Percentiles rank a stretch among this genome's conserved stretches.
Evolutionary conservation across 345 rosid genomes (phyloP).

Genomic region (Trapa bicornis): DNA sequence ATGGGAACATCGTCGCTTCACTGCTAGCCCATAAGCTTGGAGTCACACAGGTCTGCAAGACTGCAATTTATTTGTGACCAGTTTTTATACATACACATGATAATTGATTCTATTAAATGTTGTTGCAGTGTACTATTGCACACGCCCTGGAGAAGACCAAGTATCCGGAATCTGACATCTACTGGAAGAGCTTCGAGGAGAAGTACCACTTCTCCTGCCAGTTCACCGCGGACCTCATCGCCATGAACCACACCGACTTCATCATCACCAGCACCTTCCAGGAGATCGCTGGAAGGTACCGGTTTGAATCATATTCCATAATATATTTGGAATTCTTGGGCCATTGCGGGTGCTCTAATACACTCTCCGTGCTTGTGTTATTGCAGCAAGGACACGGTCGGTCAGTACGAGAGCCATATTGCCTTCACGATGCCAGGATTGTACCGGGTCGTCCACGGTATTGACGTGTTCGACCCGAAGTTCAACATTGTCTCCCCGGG

Average conservation of each 20-base stretch:
- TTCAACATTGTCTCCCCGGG: slow-evolving; percentile 90
- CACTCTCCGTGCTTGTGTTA: background rate
- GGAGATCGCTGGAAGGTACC: slow-evolving; percentile 94
- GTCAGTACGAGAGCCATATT: slow-evolving; percentile 82
- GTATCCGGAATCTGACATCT: slow-evolving; percentile 88
- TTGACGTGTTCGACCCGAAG: slow-evolving; percentile 67
- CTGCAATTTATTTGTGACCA: background rate
- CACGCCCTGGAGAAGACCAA: slow-evolving; percentile 95
- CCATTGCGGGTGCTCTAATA: background rate
- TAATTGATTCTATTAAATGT: background rate
- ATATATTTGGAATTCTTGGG: background rate
- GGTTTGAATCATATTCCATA: background rate
- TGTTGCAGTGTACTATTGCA: slow-evolving; percentile 78
- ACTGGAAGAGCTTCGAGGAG: slow-evolving; percentile 84
- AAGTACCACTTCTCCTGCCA: slow-evolving; percentile 95
- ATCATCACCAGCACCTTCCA: slow-evolving; percentile 98
- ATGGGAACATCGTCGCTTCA: slow-evolving; percentile 88
- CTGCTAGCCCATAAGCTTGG: slow-evolving; percentile 79
- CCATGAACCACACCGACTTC: slow-evolving; percentile 96
- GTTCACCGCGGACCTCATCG: slow-evolving; percentile 85
- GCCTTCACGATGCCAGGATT: slow-evolving; percentile 70
- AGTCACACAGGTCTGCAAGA: slow-evolving; percentile 65
- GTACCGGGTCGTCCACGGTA: slow-evolving; percentile 72
- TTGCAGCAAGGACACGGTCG: slow-evolving; percentile 63
- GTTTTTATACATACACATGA: too few species aligned